Conservation (phyloP, 768 basidiomycete genomes). For the Leccinellum albellum region DNA sequence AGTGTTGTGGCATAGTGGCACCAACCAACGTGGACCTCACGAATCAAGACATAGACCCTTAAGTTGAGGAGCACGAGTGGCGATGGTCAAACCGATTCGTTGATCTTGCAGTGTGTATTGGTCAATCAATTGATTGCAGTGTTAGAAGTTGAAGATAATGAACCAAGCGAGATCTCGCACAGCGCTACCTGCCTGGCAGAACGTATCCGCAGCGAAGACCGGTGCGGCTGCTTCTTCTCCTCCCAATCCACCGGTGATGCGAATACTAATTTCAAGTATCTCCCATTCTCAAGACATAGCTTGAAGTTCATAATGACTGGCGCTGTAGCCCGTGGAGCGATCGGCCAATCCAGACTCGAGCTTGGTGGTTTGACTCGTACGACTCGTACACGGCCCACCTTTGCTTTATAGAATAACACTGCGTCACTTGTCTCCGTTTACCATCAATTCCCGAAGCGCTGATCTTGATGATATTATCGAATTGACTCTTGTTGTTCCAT, state of each 20-base stretch:
- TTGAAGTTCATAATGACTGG: not conserved
- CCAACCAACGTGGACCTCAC: not conserved
- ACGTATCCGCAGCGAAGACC: slow-evolving; percentile 9
- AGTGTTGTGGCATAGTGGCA: not conserved
- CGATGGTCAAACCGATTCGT: not conserved
- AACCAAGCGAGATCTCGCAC: not conserved
- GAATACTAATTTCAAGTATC: slow-evolving; percentile 4
- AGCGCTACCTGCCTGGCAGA: not conserved
- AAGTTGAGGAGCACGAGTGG: not conserved
- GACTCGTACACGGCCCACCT: not conserved
- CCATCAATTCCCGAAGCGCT: not conserved
- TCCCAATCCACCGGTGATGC: slow-evolving; percentile 5
- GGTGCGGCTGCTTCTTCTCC: slow-evolving; percentile 17
- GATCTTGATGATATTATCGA: slow-evolving; percentile 10
- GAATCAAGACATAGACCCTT: slow-evolving; percentile 1
- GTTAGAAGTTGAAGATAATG: slow-evolving; percentile 13
- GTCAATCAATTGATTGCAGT: slow-evolving; percentile 8
- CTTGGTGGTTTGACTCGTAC: slow-evolving; percentile 12
- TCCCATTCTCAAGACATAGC: slow-evolving; percentile 7
- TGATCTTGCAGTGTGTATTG: not conserved
- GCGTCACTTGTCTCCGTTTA: slow-evolving; percentile 5
- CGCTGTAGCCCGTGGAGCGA: not conserved
- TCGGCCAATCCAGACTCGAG: not conserved
- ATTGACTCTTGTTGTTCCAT: not conserved
- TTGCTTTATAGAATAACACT: slow-evolving; percentile 11